These are phyloP conservation scores for Beverwykella pulmonaria DNA, from an alignment of 495 filamentous ascomycete species.

Conservation along the genomic window DNA sequence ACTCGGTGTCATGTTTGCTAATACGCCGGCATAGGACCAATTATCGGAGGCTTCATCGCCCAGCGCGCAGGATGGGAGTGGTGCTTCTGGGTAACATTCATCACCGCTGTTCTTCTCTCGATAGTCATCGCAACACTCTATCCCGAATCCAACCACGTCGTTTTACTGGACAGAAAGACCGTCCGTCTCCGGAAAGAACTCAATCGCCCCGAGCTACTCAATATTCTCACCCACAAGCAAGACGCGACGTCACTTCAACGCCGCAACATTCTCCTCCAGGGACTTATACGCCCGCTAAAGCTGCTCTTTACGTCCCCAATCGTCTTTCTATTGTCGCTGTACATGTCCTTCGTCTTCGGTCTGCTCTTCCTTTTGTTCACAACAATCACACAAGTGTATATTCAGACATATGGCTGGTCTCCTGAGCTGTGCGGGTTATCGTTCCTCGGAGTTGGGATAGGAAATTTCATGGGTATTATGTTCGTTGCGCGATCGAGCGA, in stretches of 20 bases:
- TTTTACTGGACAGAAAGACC: slow-evolving; percentile 39
- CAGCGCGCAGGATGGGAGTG: slow-evolving; percentile 66
- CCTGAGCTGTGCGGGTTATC: slow-evolving; percentile 33
- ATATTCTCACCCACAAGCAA: slow-evolving; percentile 11
- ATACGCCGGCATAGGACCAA: slow-evolving; percentile 44
- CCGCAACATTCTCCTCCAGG: slow-evolving; percentile 12
- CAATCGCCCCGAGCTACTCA: slow-evolving; percentile 25
- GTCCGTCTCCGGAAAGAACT: slow-evolving; percentile 34
- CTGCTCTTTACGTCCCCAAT: slow-evolving; percentile 36
- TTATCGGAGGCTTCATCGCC: slow-evolving; percentile 58
- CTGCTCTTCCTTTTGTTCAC: slow-evolving; percentile 39
- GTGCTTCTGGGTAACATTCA: slow-evolving; percentile 63
- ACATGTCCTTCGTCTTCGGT: slow-evolving; percentile 37
- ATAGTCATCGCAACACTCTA: slow-evolving; percentile 39
- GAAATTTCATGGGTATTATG: slow-evolving; percentile 28
- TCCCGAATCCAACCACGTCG: slow-evolving; percentile 40
- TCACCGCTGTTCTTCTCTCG: slow-evolving; percentile 16
- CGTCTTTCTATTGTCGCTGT: slow-evolving; percentile 33
- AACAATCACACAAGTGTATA: slow-evolving; percentile 35
- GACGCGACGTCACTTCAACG: background rate
- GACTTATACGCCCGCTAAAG: slow-evolving; percentile 36
- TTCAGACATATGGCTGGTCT: slow-evolving; percentile 31
- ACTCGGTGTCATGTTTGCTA: no score
- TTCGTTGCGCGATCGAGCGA: slow-evolving; percentile 29
- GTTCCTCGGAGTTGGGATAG: slow-evolving; percentile 34